These are phyloP conservation scores for Teratosphaeria zuluensis DNA, from an alignment of 2,329 filamentous ascomycete genomes.

Conservation along the genomic window DNA sequence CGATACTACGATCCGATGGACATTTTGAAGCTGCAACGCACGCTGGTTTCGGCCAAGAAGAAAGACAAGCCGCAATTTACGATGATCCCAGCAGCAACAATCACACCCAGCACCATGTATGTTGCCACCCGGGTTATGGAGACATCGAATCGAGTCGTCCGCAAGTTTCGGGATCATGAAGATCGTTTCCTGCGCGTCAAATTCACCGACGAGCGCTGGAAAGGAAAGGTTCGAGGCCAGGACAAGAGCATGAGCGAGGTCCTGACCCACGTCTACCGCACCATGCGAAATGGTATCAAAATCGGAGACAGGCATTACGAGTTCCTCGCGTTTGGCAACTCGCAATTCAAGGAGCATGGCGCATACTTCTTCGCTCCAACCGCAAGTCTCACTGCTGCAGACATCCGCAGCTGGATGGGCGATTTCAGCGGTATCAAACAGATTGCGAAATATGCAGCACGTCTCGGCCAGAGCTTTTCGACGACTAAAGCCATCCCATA, in stretches of 20 bases:
- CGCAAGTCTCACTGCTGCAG: conserved; percentile 55
- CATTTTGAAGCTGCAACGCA: conserved; percentile 48
- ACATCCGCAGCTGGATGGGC: conserved; percentile 82
- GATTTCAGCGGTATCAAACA: conserved; percentile 69
- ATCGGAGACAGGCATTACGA: conserved; percentile 76
- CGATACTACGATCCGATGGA: conserved; percentile 60
- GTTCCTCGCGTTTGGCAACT: conserved; percentile 91
- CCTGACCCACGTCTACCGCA: conserved; percentile 62
- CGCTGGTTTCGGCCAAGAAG: conserved; percentile 24
- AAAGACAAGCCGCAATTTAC: conserved; percentile 51
- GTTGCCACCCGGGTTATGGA: conserved; percentile 71
- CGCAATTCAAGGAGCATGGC: conserved; percentile 83
- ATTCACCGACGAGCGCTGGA: conserved; percentile 70
- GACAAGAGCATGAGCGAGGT: conserved; percentile 37
- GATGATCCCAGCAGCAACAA: conserved; percentile 61
- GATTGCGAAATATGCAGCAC: conserved; percentile 81
- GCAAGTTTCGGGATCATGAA: conserved; percentile 56
- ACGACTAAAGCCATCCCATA: conserved; percentile 71
- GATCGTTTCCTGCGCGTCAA: conserved; percentile 84
- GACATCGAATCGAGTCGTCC: conserved; percentile 76
- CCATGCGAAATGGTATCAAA: conserved; percentile 66
- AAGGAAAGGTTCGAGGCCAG: conserved; percentile 29
- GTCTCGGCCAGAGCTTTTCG: conserved; percentile 90
- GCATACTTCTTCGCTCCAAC: conserved; percentile 85
- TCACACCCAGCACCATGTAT: conserved; percentile 79